These are phyloP conservation scores for Mantamonas sphyraenae DNA, from an alignment of 78 protist genomes.

Conservation along the genomic window DNA sequence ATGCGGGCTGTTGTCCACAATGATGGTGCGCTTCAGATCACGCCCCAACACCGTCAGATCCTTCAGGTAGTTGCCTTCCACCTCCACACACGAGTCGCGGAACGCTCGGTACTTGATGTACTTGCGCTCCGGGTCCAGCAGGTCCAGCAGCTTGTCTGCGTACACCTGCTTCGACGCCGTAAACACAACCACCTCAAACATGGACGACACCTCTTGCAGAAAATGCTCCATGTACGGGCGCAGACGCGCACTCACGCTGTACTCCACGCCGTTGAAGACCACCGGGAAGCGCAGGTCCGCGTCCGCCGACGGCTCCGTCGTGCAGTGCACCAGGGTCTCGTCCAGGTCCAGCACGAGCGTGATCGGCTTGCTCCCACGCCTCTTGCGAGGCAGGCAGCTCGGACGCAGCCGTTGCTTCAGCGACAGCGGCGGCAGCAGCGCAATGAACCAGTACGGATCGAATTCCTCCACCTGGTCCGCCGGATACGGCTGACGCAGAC, in stretches of 20 bases:
- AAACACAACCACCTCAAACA: conserved; percentile 75
- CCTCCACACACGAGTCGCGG: conserved; percentile 71
- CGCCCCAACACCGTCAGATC: conserved; percentile 76
- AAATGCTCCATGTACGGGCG: conserved; percentile 66
- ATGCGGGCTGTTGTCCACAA: conserved; percentile 87
- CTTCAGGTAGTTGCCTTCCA: conserved; percentile 76
- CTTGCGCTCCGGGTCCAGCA: conserved; percentile 52
- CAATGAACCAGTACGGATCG: conserved; percentile 9
- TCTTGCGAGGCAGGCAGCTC: no score
- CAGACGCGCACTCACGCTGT: conserved; percentile 7
- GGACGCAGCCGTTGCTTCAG: no score
- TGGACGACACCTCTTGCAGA: conserved; percentile 19
- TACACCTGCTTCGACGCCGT: conserved; percentile 83
- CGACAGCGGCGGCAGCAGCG: conserved; percentile 4
- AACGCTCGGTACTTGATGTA: conserved; percentile 56
- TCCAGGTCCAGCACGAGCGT: conserved; percentile 81
- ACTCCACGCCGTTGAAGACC: conserved; percentile 8
- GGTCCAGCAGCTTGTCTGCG: conserved; percentile 66
- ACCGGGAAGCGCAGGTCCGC: conserved; percentile 15
- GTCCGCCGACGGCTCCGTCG: background rate
- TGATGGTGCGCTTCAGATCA: conserved; percentile 46
- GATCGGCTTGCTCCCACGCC: no score
- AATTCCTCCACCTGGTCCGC: conserved; percentile 5
- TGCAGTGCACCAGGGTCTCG: conserved; percentile 79
- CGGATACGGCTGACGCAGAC: no score